Evolutionary conservation across 2,329 filamentous ascomycete species (phyloP).

Genomic region (Claviceps arundinis): DNA sequence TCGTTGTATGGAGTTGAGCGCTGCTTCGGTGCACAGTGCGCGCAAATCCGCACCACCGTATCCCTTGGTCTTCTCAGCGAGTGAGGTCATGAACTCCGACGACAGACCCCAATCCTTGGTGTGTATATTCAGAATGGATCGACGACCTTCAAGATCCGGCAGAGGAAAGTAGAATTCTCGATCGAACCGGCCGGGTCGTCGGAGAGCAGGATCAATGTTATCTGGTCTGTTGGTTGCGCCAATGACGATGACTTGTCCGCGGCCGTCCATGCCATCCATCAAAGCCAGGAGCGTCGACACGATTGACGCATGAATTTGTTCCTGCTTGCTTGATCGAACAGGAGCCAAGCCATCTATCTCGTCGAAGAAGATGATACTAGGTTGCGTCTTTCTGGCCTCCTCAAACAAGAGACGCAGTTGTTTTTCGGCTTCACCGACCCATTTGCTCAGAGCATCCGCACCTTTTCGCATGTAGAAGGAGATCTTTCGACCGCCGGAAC

Average conservation of each 20-base stretch:
- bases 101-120: slow-evolving; percentile 86
- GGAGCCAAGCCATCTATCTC: slow-evolving; percentile 96
- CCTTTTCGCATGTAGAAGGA: slow-evolving; percentile 99
- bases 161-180: slow-evolving; percentile 96
- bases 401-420: slow-evolving; percentile 90
- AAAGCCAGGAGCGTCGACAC: slow-evolving; percentile 85
- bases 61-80: slow-evolving; percentile 84
- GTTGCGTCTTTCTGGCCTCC: slow-evolving; percentile 87
- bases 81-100: slow-evolving; percentile 63
- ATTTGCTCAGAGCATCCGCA: slow-evolving; percentile 93
- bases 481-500: slow-evolving; percentile 80
- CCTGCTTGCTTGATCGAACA: slow-evolving; percentile 92
- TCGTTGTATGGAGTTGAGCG: slow-evolving; percentile 87
- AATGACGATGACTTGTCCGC: slow-evolving; percentile 95
- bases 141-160: slow-evolving; percentile 66
- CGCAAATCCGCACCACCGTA: slow-evolving; percentile 93
- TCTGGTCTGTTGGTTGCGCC: slow-evolving; percentile 96
- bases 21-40: slow-evolving; percentile 89
- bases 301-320: slow-evolving; percentile 97
- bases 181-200: slow-evolving; percentile 88
- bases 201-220: slow-evolving; percentile 89
- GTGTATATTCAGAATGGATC: slow-evolving; percentile 86
- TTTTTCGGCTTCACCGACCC: slow-evolving; percentile 95
- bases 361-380: slow-evolving; percentile 98
- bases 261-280: slow-evolving; percentile 98